Conservation (phyloP, 2,329 filamentous ascomycete genomes). For the Botryotinia calthae region DNA sequence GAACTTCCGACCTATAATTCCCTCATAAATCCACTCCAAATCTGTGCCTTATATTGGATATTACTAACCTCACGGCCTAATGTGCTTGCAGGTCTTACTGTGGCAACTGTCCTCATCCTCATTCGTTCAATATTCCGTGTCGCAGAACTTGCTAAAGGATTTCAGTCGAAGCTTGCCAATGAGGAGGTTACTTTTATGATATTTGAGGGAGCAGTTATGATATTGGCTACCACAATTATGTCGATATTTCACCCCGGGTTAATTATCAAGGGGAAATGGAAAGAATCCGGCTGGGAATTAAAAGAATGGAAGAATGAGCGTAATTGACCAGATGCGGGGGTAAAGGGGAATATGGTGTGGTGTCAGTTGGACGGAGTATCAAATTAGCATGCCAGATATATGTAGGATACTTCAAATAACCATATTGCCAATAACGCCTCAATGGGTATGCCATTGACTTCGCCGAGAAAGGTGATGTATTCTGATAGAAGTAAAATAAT, state of each 20-base stretch:
- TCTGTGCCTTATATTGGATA: neutral
- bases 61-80: neutral
- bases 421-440: neutral
- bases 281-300: neutral
- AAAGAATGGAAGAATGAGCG: neutral
- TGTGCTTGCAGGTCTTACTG: conserved; percentile 41
- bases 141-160: conserved; percentile 56
- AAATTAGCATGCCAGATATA: neutral
- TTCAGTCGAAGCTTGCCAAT: conserved; percentile 48
- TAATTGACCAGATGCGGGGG: neutral
- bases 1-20: neutral
- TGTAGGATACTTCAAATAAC: neutral
- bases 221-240: conserved; percentile 35
- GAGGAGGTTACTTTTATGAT: conserved; percentile 46
- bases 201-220: conserved; percentile 43
- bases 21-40: neutral
- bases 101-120: conserved; percentile 49
- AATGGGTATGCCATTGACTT: neutral
- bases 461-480: neutral
- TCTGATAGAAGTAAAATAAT: neutral
- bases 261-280: neutral
- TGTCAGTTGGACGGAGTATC: neutral
- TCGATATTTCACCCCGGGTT: conserved; percentile 39
- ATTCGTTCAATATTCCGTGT: conserved; percentile 56
- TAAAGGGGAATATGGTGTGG: neutral